These are phyloP conservation scores for Deakozyma indianensis DNA, from an alignment of 805 yeast species.

Conservation along the genomic window DNA sequence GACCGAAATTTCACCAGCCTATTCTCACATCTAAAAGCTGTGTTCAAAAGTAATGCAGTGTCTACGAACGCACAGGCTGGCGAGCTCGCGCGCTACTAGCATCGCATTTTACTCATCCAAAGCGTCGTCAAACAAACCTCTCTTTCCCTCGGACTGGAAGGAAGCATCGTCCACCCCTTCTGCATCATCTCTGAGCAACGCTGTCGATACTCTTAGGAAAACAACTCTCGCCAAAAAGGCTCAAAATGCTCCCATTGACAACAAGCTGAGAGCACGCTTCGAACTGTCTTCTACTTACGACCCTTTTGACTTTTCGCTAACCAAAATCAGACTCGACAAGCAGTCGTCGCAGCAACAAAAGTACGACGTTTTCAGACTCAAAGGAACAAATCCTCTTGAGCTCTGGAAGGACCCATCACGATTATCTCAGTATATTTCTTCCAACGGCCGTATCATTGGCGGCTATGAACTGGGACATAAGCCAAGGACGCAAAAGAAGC, in stretches of 20 bases:
- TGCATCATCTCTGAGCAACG: not conserved
- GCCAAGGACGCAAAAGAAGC: conserved; percentile 49
- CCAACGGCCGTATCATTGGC: conserved; percentile 66
- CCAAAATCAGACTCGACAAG: conserved; percentile 35
- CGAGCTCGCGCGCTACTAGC: no score
- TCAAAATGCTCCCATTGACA: conserved; percentile 3
- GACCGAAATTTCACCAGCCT: no score
- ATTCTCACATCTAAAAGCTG: no score
- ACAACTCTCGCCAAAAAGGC: not conserved
- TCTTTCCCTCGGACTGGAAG: not conserved
- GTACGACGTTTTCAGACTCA: conserved; percentile 10
- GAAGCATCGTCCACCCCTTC: not conserved
- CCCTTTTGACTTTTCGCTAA: conserved; percentile 66
- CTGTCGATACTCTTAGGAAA: not conserved
- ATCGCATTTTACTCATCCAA: no score
- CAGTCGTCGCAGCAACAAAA: conserved; percentile 16
- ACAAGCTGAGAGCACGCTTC: conserved; percentile 24
- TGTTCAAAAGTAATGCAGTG: no score
- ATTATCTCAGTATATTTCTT: conserved; percentile 48
- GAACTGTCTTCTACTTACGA: conserved; percentile 46
- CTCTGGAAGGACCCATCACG: conserved; percentile 60
- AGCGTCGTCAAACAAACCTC: not conserved
- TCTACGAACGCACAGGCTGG: no score
- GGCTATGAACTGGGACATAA: conserved; percentile 57
- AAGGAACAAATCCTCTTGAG: conserved; percentile 41